Evolutionary conservation across 305 asterid species (phyloP), one percentile per base, ranked within the genome.

Genomic region (Solanum hybrid): DNA sequence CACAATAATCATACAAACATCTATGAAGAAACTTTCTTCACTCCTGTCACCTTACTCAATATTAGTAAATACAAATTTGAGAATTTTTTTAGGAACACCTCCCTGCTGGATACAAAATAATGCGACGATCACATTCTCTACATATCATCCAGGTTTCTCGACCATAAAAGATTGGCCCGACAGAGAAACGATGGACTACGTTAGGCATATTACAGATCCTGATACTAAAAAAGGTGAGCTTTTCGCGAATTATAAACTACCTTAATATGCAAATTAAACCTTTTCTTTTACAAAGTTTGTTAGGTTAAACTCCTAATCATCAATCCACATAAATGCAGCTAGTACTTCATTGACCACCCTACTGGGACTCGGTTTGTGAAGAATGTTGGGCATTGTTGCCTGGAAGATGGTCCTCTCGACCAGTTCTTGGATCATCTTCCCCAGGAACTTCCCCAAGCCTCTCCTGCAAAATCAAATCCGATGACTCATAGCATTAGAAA

Each of bases 381-480:
- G 91, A 87, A 82, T 82, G 86, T 69, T 93, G 93, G 34, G 92
- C 88, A n/a, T 91, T 91, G 5, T 89, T 88, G 91, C 90, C 90
- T 12, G 88, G 75, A 56, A 71, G 92, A 86, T 91, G 94, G 88
- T 95, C 93, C 4, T 92, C 94, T 88, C 91, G 91, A 92, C 88
- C 73, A 86, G 95, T 73, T 93, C 96, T 93, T 45, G 95, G 98
- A 91, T 94, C 97, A 13, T 94, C 98, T 91, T 93, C 92, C 71
- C 92, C 95, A 31, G 95, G 90, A 92, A 73, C 93, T 90, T 96
- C 97, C 35, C 96, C 95, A 1, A 95, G 95, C 89, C 93, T 94
- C 95, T 95, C 98, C 99, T 96, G 95, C 90, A 92, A 90, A 91
- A 81, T 88, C 88, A 76, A 78, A 88, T 78, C 69, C 66, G 5